phyloP scores from a whole-genome alignment of 495 filamentous ascomycete genomes.

The Poronia punctata region DNA sequence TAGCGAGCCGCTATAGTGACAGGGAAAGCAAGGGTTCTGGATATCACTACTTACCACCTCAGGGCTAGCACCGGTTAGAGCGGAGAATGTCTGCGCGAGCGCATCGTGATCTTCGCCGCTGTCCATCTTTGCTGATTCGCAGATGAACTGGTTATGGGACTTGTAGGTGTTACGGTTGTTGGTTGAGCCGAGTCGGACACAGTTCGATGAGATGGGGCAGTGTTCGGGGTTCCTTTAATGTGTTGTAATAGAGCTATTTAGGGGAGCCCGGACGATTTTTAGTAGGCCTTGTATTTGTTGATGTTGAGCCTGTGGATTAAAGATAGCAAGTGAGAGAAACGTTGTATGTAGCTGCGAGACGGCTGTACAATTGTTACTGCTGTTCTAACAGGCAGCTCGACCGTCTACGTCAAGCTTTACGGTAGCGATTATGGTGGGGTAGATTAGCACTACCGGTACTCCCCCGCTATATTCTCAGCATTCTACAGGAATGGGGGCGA shows the following conservation, averaged over 20 bases:
- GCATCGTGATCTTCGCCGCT: slow-evolving; percentile 51
- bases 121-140: slow-evolving; percentile 35
- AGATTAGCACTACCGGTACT: too few species aligned
- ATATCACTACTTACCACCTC: slow-evolving; percentile 50
- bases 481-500: too few species aligned
- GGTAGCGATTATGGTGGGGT: slow-evolving; percentile 8
- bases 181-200: too few species aligned
- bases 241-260: too few species aligned
- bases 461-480: slow-evolving; percentile 4
- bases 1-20: not conserved
- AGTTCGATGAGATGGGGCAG: too few species aligned
- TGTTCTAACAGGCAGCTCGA: slow-evolving; percentile 16
- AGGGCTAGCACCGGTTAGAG: slow-evolving; percentile 58
- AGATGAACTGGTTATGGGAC: not conserved
- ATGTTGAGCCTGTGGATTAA: too few species aligned
- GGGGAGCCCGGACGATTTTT: too few species aligned
- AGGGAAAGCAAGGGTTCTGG: not conserved
- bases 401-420: slow-evolving; percentile 23
- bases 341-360: not conserved
- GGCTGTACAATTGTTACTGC: too few species aligned
- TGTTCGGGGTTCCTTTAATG: too few species aligned
- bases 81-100: slow-evolving; percentile 65
- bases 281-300: too few species aligned
- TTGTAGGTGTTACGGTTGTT: too few species aligned
- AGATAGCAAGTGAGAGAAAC: too few species aligned